These are phyloP conservation scores for Priceomyces haplophilus DNA, from an alignment of 805 yeast species.

Conservation along the genomic window DNA sequence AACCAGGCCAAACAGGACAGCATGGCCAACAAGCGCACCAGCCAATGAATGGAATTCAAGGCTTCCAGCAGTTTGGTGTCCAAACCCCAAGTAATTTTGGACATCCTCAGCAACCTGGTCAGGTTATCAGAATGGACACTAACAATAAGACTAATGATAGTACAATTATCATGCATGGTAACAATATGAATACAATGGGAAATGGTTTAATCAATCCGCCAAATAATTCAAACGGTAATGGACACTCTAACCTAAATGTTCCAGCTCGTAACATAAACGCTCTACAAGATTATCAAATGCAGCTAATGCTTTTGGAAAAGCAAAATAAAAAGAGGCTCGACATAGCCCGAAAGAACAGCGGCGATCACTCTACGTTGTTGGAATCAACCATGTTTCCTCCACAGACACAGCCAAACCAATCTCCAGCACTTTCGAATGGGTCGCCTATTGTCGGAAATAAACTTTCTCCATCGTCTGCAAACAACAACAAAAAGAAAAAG, in stretches of 20 bases:
- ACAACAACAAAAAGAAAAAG: constrained; percentile 30
- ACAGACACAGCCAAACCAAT: constrained; percentile 18
- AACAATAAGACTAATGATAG: neutral
- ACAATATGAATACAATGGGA: neutral
- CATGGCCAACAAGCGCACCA: constrained; percentile 12
- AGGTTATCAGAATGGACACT: constrained; percentile 14
- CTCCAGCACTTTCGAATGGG: constrained; percentile 26
- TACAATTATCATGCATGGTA: neutral
- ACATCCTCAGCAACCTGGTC: constrained; percentile 10
- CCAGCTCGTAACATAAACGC: constrained; percentile 47
- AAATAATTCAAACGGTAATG: neutral
- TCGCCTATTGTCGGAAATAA: constrained; percentile 35
- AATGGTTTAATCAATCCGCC: neutral
- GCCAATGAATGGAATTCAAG: constrained; percentile 11
- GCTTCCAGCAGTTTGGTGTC: constrained; percentile 10
- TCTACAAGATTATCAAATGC: constrained; percentile 78
- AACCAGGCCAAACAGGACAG: too few relatives aligned
- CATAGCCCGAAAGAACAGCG: constrained; percentile 40
- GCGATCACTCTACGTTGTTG: constrained; percentile 13
- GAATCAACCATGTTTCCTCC: constrained; percentile 24
- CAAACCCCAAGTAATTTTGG: constrained; percentile 7
- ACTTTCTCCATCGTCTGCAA: constrained; percentile 28
- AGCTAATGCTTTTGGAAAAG: constrained; percentile 67
- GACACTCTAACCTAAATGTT: constrained; percentile 3
- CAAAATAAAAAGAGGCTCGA: constrained; percentile 70